Percentiles rank a stretch among this genome's conserved stretches.
Conservation (phyloP, 345 rosid species). For the Salix brachista region DNA sequence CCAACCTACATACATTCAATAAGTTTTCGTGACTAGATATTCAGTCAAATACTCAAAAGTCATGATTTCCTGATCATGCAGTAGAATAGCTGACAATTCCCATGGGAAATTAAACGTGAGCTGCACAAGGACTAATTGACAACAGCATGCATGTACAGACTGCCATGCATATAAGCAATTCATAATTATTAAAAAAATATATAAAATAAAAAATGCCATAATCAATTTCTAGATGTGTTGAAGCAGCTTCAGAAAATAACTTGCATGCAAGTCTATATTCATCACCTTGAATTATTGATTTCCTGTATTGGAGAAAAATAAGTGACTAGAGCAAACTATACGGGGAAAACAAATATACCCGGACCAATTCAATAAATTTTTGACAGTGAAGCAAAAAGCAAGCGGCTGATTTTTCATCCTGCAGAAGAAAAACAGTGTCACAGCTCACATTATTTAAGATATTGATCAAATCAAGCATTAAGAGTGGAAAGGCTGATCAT, state of each 20-base stretch:
- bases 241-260: not conserved
- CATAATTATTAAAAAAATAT: not conserved
- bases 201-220: too few relatives aligned
- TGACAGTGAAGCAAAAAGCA: slow-evolving; percentile 90
- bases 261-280: not conserved
- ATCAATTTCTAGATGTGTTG: not conserved
- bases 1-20: slow-evolving; percentile 48
- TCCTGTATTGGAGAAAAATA: not conserved
- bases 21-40: not conserved
- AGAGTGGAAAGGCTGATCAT: not conserved
- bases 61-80: not conserved
- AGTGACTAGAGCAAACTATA: not conserved
- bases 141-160: not conserved
- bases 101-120: not conserved
- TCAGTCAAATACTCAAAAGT: not conserved
- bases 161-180: not conserved
- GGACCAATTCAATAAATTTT: slow-evolving; percentile 79
- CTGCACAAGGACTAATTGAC: not conserved
- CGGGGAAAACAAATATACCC: slow-evolving; percentile 45
- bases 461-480: not conserved
- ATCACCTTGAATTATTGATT: not conserved
- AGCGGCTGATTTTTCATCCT: slow-evolving; percentile 83
- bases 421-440: slow-evolving; percentile 32
- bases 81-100: not conserved
- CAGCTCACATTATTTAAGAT: slow-evolving; percentile 1